Percentiles rank a stretch among this genome's conserved stretches.
These are phyloP conservation scores for Chytriomyces sp. DNA, from an alignment of 192 early-diverging fungal genomes.

Conservation along the genomic window DNA sequence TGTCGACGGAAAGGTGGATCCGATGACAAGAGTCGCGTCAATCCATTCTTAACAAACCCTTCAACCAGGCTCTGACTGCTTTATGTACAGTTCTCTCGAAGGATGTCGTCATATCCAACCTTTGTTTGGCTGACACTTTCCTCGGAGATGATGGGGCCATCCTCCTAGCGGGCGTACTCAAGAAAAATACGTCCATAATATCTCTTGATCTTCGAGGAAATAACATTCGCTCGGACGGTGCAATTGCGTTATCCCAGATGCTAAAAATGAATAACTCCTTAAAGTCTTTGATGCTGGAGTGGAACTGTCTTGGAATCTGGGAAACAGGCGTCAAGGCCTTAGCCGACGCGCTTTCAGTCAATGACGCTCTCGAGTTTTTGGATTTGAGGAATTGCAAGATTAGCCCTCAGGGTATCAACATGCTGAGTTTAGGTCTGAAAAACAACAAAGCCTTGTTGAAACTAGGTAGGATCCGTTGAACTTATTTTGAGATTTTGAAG, in stretches of 20 bases:
- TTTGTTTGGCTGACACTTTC: conserved; percentile 56
- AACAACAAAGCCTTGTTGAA: conserved; percentile 47
- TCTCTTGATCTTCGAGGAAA: conserved; percentile 58
- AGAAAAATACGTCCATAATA: conserved; percentile 49
- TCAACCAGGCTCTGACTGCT: conserved; percentile 38
- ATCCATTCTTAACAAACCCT: neutral
- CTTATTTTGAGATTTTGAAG: neutral
- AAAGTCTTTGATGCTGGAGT: conserved; percentile 54
- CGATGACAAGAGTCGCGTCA: neutral
- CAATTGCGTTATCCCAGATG: conserved; percentile 59
- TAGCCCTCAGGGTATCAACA: conserved; percentile 47
- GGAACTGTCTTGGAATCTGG: conserved; percentile 69
- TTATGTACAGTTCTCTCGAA: conserved; percentile 42
- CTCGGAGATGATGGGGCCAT: conserved; percentile 60
- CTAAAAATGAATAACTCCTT: conserved; percentile 54
- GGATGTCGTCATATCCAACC: conserved; percentile 36
- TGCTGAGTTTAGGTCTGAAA: conserved; percentile 47
- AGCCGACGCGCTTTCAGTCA: conserved; percentile 56
- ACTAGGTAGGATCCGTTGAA: conserved; percentile 48
- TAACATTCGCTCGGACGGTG: conserved; percentile 61
- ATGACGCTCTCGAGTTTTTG: conserved; percentile 48
- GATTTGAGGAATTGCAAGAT: conserved; percentile 66
- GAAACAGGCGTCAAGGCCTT: conserved; percentile 53
- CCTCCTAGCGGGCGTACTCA: conserved; percentile 52
- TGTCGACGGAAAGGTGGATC: conserved; percentile 22